Percentiles rank a stretch among this genome's conserved stretches.
These are phyloP conservation scores for Pichia sporocuriosa DNA, from an alignment of 805 yeast genomes.

Conservation along the genomic window DNA sequence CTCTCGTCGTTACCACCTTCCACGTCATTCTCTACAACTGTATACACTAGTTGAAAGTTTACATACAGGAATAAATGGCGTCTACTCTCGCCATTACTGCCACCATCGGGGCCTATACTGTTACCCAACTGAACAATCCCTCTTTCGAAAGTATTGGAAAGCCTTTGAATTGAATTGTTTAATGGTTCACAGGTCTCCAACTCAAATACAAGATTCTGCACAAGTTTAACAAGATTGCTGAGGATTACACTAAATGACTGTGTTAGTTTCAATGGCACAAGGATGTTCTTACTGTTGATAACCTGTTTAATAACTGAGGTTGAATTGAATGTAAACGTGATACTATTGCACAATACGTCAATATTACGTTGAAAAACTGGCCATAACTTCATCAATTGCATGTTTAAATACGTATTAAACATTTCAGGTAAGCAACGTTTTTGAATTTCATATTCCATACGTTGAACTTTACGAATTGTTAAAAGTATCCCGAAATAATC, in stretches of 20 bases:
- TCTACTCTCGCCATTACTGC: slow-evolving; percentile 51
- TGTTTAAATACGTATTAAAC: slow-evolving; percentile 57
- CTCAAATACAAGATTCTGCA: slow-evolving; percentile 26
- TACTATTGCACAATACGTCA: slow-evolving; percentile 68
- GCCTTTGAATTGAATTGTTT: slow-evolving; percentile 55
- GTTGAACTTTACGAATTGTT: slow-evolving; percentile 64
- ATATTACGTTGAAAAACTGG: slow-evolving; percentile 74
- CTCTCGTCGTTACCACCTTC: background rate
- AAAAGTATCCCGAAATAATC: slow-evolving; percentile 78
- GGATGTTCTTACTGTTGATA: slow-evolving; percentile 19
- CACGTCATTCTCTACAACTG: slow-evolving; percentile 33
- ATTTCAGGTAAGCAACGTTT: slow-evolving; percentile 63
- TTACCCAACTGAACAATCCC: slow-evolving; percentile 61
- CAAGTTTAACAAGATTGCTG: slow-evolving; percentile 61
- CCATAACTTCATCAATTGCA: slow-evolving; percentile 69
- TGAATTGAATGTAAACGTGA: slow-evolving; percentile 48
- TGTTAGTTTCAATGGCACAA: slow-evolving; percentile 58
- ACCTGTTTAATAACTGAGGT: slow-evolving; percentile 25
- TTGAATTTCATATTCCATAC: slow-evolving; percentile 58
- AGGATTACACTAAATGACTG: slow-evolving; percentile 73
- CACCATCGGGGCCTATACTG: too few relatives aligned
- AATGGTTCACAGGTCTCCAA: slow-evolving; percentile 58
- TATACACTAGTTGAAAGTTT: slow-evolving; percentile 58
- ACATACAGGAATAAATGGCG: slow-evolving; percentile 53
- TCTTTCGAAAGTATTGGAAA: slow-evolving; percentile 76